Evolutionary conservation across 2,329 filamentous ascomycete genomes (phyloP).

Genomic region (Curvularia verruculosa): DNA sequence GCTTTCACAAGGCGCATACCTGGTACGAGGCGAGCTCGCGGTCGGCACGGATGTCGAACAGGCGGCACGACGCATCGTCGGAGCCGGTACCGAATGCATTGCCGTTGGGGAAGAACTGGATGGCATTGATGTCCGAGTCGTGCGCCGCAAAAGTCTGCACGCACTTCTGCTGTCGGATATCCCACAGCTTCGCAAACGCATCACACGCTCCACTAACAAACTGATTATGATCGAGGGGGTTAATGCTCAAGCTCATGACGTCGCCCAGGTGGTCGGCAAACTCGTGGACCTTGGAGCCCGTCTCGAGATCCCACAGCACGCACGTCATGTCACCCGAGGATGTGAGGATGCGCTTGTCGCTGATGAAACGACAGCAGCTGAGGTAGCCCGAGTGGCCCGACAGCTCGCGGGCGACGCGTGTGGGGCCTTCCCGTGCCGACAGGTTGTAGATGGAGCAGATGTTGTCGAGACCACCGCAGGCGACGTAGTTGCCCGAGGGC

Average conservation of each 20-base stretch:
- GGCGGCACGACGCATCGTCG: slow-evolving; percentile 93
- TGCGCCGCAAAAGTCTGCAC: slow-evolving; percentile 98
- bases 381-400: slow-evolving; percentile 97
- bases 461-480: slow-evolving; percentile 97
- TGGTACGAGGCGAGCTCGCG: slow-evolving; percentile 72
- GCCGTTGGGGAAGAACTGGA: slow-evolving; percentile 98
- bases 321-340: slow-evolving; percentile 99
- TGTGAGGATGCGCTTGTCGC: slow-evolving; percentile 95
- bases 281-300: slow-evolving; percentile 94
- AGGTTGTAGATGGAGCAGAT: slow-evolving; percentile 99
- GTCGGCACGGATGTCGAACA: slow-evolving; percentile 97
- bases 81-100: slow-evolving; percentile 98
- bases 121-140: slow-evolving; percentile 98
- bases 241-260: slow-evolving; percentile 99
- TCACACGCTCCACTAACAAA: slow-evolving; percentile 99
- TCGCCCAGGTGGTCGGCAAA: slow-evolving; percentile 98
- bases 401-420: slow-evolving; percentile 90
- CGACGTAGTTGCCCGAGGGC: slow-evolving; percentile 96
- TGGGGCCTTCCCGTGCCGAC: slow-evolving; percentile 95
- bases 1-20: slow-evolving; percentile 29
- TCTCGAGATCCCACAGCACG: slow-evolving; percentile 99
- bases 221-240: slow-evolving; percentile 98
- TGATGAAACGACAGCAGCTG: slow-evolving; percentile 98
- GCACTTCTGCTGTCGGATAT: slow-evolving; percentile 96
- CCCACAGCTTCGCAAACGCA: slow-evolving; percentile 98